Evolutionary conservation across 768 basidiomycete genomes (phyloP).

Genomic region (Boletus insuetus): DNA sequence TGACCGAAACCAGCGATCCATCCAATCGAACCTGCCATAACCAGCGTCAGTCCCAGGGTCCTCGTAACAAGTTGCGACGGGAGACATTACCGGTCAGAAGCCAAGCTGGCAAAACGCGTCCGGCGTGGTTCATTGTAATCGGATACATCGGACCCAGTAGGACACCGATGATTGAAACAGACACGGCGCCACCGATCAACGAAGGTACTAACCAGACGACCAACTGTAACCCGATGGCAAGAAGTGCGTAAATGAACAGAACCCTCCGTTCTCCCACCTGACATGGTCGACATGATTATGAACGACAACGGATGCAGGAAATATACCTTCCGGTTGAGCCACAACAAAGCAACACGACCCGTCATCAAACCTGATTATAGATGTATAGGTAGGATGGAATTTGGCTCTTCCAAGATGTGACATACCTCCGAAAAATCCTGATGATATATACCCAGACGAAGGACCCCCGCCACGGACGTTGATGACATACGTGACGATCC

Average conservation of each 20-base stretch:
- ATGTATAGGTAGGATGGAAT: neutral
- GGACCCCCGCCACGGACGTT: constrained; percentile 43
- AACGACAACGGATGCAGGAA: neutral
- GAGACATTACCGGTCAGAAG: constrained; percentile 47
- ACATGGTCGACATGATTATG: neutral
- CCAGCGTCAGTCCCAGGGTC: neutral
- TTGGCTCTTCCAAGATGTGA: neutral
- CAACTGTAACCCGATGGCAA: constrained; percentile 55
- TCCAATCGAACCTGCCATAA: constrained; percentile 49
- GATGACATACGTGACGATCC: constrained; percentile 65
- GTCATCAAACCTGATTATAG: constrained; percentile 47
- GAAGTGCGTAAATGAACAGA: constrained; percentile 48
- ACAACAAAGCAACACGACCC: constrained; percentile 54
- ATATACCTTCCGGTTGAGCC: constrained; percentile 51
- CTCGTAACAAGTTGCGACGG: neutral
- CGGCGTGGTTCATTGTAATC: constrained; percentile 65
- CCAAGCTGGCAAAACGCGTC: constrained; percentile 66
- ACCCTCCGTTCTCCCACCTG: constrained; percentile 55
- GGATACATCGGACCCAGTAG: constrained; percentile 53
- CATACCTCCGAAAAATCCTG: constrained; percentile 56
- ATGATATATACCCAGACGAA: constrained; percentile 48
- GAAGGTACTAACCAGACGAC: constrained; percentile 57
- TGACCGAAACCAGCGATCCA: constrained; percentile 71
- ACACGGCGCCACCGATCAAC: constrained; percentile 51
- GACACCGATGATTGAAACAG: constrained; percentile 55